Evolutionary conservation across 768 basidiomycete genomes (phyloP).

Genomic region (Ramaria sp.): DNA sequence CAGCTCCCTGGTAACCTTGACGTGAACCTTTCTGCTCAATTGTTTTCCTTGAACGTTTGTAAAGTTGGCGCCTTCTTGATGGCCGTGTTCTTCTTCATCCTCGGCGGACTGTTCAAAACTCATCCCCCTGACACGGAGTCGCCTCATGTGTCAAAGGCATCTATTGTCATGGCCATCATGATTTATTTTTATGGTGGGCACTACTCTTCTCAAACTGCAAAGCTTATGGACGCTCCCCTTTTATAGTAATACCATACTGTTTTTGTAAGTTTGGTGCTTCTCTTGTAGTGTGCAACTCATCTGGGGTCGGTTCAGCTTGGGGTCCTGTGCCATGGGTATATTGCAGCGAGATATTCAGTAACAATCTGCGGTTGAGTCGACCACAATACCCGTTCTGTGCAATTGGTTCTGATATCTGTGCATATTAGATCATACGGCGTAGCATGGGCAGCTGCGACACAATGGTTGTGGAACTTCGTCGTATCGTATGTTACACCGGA

Average conservation of each 20-base stretch:
- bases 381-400: background rate
- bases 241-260: conserved; percentile 8
- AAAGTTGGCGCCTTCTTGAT: conserved; percentile 26
- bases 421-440: conserved; percentile 74
- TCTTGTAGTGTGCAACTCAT: background rate
- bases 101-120: conserved; percentile 75
- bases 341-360: conserved; percentile 10
- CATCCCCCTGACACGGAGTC: conserved; percentile 38
- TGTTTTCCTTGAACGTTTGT: background rate
- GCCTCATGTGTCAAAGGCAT: conserved; percentile 24
- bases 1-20: conserved; percentile 8
- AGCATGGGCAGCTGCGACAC: conserved; percentile 61
- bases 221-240: background rate
- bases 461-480: conserved; percentile 78
- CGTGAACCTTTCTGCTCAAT: background rate
- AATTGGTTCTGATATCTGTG: background rate
- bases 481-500: conserved; percentile 62
- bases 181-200: conserved; percentile 71
- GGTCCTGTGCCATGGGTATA: conserved; percentile 45
- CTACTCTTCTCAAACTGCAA: conserved; percentile 40
- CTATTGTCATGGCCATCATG: conserved; percentile 77
- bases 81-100: conserved; percentile 71
- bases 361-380: conserved; percentile 2
- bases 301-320: conserved; percentile 51
- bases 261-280: background rate